These are phyloP conservation scores for Proliferodiscus dingleyae DNA, from an alignment of 2,329 filamentous ascomycete genomes.

Conservation along the genomic window DNA sequence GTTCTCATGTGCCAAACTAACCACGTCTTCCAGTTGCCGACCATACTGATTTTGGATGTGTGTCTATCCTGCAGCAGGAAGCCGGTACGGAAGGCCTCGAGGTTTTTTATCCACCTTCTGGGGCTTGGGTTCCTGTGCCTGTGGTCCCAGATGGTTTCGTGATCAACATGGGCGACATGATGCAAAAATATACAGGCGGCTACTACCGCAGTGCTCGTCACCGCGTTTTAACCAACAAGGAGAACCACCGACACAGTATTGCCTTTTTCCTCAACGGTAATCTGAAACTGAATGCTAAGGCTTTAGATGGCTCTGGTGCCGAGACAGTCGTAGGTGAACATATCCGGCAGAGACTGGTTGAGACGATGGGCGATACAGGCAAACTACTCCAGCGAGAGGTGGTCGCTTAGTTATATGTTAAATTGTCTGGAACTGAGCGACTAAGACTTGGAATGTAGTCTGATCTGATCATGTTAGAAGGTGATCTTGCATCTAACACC, in stretches of 20 bases:
- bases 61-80: constrained; percentile 31
- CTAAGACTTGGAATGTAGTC: too few relatives aligned
- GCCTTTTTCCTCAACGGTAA: constrained; percentile 50
- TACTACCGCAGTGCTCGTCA: constrained; percentile 46
- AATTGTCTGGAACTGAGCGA: too few relatives aligned
- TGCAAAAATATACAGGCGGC: constrained; percentile 43
- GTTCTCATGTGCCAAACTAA: background rate
- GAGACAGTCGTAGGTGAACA: constrained; percentile 1
- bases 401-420: too few relatives aligned
- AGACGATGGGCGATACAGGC: background rate
- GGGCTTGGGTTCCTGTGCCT: constrained; percentile 30
- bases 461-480: too few relatives aligned
- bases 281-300: constrained; percentile 24
- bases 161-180: constrained; percentile 44
- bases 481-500: too few relatives aligned
- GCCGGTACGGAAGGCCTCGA: constrained; percentile 28
- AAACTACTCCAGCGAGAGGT: too few relatives aligned
- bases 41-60: constrained; percentile 36
- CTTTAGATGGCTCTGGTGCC: background rate
- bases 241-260: constrained; percentile 45
- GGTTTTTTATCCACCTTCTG: constrained; percentile 15
- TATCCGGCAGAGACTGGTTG: background rate
- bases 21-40: constrained; percentile 24
- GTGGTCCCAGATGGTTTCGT: constrained; percentile 40
- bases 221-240: constrained; percentile 45